Base-by-base conservation (phyloP, 306 rosid genomes). In the Medicago lupulina region DNA sequence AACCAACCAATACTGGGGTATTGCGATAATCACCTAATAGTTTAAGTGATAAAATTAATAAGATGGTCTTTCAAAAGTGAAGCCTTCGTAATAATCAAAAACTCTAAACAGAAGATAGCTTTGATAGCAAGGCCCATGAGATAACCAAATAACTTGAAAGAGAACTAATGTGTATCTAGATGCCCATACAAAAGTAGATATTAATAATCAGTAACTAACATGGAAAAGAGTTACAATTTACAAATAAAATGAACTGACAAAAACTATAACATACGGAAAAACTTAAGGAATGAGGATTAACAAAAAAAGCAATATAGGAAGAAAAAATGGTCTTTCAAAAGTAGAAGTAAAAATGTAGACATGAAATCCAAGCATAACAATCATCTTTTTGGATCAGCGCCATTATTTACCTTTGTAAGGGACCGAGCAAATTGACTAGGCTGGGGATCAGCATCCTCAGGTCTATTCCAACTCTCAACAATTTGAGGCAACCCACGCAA, bases 391-490 rank as follows among this genome's bases (percentile, higher is more conserved):
- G 16, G 18, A 25, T 79, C 73, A 47, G 64, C 16, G 6, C 18
- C 40, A 28, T 15, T 44, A 76, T 57, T 81, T 79, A 90, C 99
- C 98, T 96, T 96, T 10, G 98, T 90, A 80, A 96, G 97, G 80
- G 98, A 92, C 76, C 98, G 91, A 43, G 98, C 97, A 81, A 96
- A 96, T 64, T 86, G 99, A 85, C 99, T 96, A 47, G 98, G 92
- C 87, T 90, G 99, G 71, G 93, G 85, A 58, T 92, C 98, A 76
- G 86, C 81, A 69, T 90, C 98, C 85, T 89, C 97, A 66, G 93
- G 89, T 83, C 96, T 96, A 82, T 90, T 96, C 99, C 99, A 96
- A 77, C 93, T 80, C 89, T 96, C 99, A 72, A 96, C 97, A 79
- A 96, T 90, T 80, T 92, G 97, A 68, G 98, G 96, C 86, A 96